These are phyloP conservation scores for Dioszegia crocea DNA, from an alignment of 768 basidiomycete genomes.

Conservation along the genomic window DNA sequence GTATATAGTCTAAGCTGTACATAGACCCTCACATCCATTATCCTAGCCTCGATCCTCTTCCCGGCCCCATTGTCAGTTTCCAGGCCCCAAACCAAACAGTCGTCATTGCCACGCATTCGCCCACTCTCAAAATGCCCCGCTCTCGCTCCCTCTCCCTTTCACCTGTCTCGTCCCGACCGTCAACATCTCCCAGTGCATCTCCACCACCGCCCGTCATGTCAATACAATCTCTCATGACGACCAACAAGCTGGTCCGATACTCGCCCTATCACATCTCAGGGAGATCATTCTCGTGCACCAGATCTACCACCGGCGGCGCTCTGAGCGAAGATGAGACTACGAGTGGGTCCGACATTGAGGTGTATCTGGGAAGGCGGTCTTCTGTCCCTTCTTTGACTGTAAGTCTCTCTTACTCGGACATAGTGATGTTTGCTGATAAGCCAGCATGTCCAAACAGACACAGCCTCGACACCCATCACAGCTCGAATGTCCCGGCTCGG, in stretches of 20 bases:
- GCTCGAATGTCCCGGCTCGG: background rate
- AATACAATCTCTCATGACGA: background rate
- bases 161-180: background rate
- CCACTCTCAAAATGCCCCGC: conserved; percentile 9
- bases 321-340: background rate
- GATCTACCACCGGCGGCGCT: background rate
- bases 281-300: background rate
- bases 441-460: background rate
- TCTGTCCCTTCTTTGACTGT: background rate
- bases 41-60: too few relatives aligned
- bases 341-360: background rate
- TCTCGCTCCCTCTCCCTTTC: conserved; percentile 5
- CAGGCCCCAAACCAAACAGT: too few relatives aligned
- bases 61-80: too few relatives aligned
- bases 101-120: too few relatives aligned
- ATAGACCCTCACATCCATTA: too few relatives aligned
- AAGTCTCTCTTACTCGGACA: background rate
- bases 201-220: background rate
- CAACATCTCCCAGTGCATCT: background rate
- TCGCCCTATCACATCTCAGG: background rate
- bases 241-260: background rate
- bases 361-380: background rate
- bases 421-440: background rate
- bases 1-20: background rate
- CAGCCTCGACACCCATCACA: background rate